phyloP scores from a whole-genome alignment of 1,284 basidiomycete species.

The Peniophora sp. region DNA sequence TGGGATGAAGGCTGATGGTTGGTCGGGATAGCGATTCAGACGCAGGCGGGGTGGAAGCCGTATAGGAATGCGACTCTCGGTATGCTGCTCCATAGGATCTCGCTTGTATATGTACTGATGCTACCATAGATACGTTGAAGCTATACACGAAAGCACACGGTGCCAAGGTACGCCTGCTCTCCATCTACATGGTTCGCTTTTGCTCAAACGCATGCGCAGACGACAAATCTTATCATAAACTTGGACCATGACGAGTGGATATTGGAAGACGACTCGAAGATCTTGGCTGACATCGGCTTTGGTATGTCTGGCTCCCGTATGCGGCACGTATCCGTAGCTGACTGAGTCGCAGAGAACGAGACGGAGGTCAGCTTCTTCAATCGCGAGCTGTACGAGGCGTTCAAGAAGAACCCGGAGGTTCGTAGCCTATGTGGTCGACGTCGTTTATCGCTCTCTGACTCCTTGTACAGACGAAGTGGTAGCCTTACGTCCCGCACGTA shows the following conservation, averaged over 20 bases:
- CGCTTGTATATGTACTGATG: background rate
- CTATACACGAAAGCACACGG: constrained; percentile 93
- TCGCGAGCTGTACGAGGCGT: constrained; percentile 64
- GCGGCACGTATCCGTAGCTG: background rate
- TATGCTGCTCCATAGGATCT: constrained; percentile 20
- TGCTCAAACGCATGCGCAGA: constrained; percentile 63
- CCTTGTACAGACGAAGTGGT: background rate
- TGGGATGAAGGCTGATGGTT: background rate
- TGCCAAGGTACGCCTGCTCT: constrained; percentile 56
- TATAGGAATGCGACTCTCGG: constrained; percentile 70
- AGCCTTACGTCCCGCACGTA: no score
- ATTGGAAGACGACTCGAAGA: constrained; percentile 56
- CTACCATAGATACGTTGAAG: constrained; percentile 76
- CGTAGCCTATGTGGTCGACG: constrained; percentile 6
- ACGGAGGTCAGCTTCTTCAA: constrained; percentile 91
- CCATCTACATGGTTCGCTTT: constrained; percentile 1
- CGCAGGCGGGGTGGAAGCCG: constrained; percentile 77
- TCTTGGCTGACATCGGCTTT: constrained; percentile 62
- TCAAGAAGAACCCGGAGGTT: constrained; percentile 79
- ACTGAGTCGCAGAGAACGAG: constrained; percentile 77
- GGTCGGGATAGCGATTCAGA: constrained; percentile 52
- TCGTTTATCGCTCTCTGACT: background rate
- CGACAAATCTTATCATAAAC: constrained; percentile 92
- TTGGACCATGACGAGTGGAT: constrained; percentile 93
- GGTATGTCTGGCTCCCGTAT: constrained; percentile 42